Percentiles rank a stretch among this genome's conserved stretches.
These are phyloP conservation scores for Cryptosporidium felis DNA, from an alignment of 169 alveolate species.

Conservation along the genomic window DNA sequence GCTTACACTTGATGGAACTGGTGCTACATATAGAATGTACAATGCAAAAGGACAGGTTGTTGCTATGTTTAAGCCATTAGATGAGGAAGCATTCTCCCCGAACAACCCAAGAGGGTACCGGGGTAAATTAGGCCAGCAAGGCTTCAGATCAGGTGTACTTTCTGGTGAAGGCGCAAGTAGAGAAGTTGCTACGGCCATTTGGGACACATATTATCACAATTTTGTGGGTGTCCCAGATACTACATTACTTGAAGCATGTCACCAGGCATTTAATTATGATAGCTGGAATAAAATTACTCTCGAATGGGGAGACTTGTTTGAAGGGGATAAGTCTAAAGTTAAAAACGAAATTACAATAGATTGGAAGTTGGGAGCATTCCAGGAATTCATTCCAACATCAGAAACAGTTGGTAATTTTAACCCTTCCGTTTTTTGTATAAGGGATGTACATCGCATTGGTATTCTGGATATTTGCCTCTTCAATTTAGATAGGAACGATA, in stretches of 20 bases:
- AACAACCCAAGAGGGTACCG: constrained; percentile 96
- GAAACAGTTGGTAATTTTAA: constrained; percentile 95
- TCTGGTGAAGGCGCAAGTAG: constrained; percentile 98
- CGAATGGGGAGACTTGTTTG: constrained; percentile 61
- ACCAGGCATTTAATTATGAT: constrained; percentile 89
- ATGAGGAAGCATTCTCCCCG: constrained; percentile 99
- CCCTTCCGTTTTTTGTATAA: constrained; percentile 90
- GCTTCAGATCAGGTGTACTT: constrained; percentile 93
- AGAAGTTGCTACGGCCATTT: constrained; percentile 97
- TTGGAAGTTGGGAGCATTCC: constrained; percentile 90
- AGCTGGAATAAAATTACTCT: constrained; percentile 52
- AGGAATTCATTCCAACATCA: constrained; percentile 86
- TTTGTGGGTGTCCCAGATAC: constrained; percentile 96
- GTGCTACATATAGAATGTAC: constrained; percentile 94
- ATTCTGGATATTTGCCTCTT: constrained; percentile 95
- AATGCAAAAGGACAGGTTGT: constrained; percentile 86
- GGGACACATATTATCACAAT: constrained; percentile 87
- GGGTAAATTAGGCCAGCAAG: constrained; percentile 92
- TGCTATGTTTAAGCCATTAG: constrained; percentile 97
- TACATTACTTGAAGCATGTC: constrained; percentile 95
- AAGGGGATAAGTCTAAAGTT: constrained; percentile 9
- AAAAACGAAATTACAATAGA: constrained; percentile 64
- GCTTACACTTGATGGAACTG: constrained; percentile 97
- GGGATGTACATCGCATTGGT: constrained; percentile 95
- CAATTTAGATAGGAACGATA: constrained; percentile 97